Base-by-base conservation (phyloP, 176 grass and related monocot species). In the Aegilops bicornis region DNA sequence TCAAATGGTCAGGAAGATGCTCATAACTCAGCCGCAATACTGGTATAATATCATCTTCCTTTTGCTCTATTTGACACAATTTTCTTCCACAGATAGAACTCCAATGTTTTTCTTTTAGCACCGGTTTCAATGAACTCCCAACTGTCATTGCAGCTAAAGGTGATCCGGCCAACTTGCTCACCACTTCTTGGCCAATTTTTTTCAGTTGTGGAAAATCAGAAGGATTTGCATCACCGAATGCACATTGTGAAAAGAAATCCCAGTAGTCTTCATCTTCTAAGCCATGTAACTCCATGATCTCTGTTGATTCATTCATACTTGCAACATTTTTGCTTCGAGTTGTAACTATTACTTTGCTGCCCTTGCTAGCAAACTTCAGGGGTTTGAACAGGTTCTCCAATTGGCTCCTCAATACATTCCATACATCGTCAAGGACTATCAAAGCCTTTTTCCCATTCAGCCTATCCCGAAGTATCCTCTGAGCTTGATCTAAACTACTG, bases 361-460 rank as follows among this genome's bases (percentile, higher is more conserved):
- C 87, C 8, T 40, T 79, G 14, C 75, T 13, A 1, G 56, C 30
- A 79, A 52, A 89, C 67, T 84, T 40, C 65, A 89, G 58, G 17
- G 87, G 75, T 11, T 89, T 79, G 67, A 76, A 73, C 10, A 89
- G 19, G 20, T 62, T 84, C 12, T 79, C 76, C 67, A 52, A 84
- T 64, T 89, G 59, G 56, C 82, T 89, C 4, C 67, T 74, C 40
- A 73, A 32, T 73, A 80, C 76, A 50, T 91, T 91, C 86, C 89
- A 91, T 31, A 91, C 64, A 88, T 91, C 89, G 70, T 91, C 89
- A 42, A 91, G 58, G 5, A 91, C 60, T 77, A 91, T 15, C 7
- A 91, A 77, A 48, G 77, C 33, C 30, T 6, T 84, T 16, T 17
- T 88, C 10, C 78, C 86, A 19, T 78, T 64, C 42, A 91, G 17